Base-by-base conservation (phyloP, 176 grass and related monocot genomes). In the Themeda triandra region DNA sequence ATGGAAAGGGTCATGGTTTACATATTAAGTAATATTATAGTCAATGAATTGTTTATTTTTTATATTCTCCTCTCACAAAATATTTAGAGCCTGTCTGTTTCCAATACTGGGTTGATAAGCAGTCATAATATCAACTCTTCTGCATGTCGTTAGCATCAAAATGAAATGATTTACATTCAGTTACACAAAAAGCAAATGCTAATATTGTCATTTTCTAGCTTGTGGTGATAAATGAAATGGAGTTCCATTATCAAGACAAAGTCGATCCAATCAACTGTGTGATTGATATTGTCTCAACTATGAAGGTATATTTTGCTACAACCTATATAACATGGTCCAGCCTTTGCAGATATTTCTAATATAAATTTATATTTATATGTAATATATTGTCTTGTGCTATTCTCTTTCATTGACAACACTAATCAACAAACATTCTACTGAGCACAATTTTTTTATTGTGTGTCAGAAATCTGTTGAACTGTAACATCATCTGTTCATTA, bases 241-340 rank as follows among this genome's bases (percentile, higher is more conserved):
- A 87, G 58, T 94, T 98, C 82, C 89, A 98, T 81, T 98, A 95
- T 86, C 91, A 88, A 82, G 96, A 98, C 84, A 98, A 95, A 90
- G 80, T 68, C 24, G 73, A 74, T 78, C 96, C 96, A 70, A 72
- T 89, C 77, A 70, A 48, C 77, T 98, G 92, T 84, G 92, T 90
- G 68, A 85, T 79, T 19, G 37, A 28, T 79, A 88, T 79, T 63
- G 88, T 91, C 74, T 88, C 85, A 85, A 81, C 69, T 68, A 98
- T 98, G 93, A 87, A 84, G 87, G 96, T 98, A 90, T 73, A 79
- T 49, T 80, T 87, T 44, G 73, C 9, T 75, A 41, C 46, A 83
- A 24, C 69, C 48, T 30, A 71, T n/a, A n/a, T 82, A 83, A 32
- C 54, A 74, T 59, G 15, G n/a, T 82, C 66, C 40, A 54, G 11